A percentile compares a stretch with the other conserved stretches of the same genome.
Conservation (phyloP, 2,329 filamentous ascomycete genomes). For the Atkinsonella hypoxylon region DNA sequence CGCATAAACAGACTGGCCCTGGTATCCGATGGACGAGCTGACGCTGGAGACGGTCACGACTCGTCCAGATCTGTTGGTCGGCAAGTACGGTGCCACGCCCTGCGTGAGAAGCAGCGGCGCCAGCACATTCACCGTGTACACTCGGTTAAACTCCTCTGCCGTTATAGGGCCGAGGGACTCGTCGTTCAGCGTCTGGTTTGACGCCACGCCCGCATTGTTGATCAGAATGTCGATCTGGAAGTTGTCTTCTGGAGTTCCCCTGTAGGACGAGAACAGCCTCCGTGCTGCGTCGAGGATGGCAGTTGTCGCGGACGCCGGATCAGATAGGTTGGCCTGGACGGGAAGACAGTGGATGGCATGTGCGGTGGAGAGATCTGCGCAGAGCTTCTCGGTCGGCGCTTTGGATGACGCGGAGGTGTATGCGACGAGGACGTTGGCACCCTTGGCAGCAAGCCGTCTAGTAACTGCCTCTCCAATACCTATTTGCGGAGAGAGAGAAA, state of each 20-base stretch:
- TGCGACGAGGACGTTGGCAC: conserved; percentile 45
- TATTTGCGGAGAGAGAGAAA: background rate
- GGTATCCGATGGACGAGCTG: conserved; percentile 39
- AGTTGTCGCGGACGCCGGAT: conserved; percentile 13
- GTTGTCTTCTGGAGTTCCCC: background rate
- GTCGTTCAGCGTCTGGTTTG: conserved; percentile 53
- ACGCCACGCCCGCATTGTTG: conserved; percentile 69
- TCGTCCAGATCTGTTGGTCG: conserved; percentile 51
- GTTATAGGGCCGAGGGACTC: conserved; percentile 38
- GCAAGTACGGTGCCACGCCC: conserved; percentile 56
- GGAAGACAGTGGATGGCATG: conserved; percentile 23
- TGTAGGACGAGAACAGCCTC: conserved; percentile 16
- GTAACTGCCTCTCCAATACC: conserved; percentile 46
- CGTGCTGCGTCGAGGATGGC: conserved; percentile 19
- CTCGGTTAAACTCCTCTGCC: conserved; percentile 52
- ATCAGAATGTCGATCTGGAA: conserved; percentile 62
- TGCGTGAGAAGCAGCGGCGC: conserved; percentile 70
- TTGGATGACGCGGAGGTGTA: conserved; percentile 46
- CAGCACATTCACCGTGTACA: conserved; percentile 72
- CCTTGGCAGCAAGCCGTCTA: conserved; percentile 46
- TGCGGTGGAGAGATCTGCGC: conserved; percentile 30
- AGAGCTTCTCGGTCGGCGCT: conserved; percentile 33
- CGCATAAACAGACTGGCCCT: conserved; percentile 44
- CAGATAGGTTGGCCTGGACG: conserved; percentile 19
- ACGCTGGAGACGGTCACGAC: conserved; percentile 46